phyloP scores from a whole-genome alignment of 2,329 filamentous ascomycete genomes.

The Aspergillus glaucus region DNA sequence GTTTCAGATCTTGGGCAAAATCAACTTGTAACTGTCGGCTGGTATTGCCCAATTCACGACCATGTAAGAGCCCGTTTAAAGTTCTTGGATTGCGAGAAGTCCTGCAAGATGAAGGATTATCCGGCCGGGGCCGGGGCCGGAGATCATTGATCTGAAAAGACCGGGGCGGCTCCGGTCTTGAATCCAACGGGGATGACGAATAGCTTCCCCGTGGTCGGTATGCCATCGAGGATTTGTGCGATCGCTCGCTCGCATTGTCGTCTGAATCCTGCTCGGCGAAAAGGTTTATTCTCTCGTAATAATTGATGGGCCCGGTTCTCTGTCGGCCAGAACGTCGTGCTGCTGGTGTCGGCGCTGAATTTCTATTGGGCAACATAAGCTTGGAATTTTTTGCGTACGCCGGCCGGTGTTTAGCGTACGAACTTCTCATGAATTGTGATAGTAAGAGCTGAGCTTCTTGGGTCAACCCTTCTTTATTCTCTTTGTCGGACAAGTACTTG shows the following conservation, averaged over 20 bases:
- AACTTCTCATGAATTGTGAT: constrained; percentile 18
- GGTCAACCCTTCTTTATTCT: not conserved
- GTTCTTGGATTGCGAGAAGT: not conserved
- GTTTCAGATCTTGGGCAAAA: constrained; percentile 36
- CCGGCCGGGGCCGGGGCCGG: not conserved
- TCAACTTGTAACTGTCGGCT: constrained; percentile 14
- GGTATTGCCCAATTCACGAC: constrained; percentile 23
- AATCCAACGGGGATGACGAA: not conserved
- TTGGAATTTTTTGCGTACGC: not conserved
- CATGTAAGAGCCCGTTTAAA: constrained; percentile 18
- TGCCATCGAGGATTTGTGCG: not conserved
- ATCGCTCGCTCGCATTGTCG: constrained; percentile 1
- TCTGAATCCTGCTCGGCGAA: constrained; percentile 8
- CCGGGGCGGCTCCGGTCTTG: not conserved
- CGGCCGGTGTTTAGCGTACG: constrained; percentile 2
- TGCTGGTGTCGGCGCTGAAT: not conserved
- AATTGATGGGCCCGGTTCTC: constrained; percentile 24
- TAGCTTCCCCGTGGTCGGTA: not conserved
- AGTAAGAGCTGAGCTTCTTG: constrained; percentile 19
- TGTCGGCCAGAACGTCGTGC: constrained; percentile 23
- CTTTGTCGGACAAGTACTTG: not conserved
- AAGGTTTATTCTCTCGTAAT: constrained; percentile 20
- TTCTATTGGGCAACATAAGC: not conserved
- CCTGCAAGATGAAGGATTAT: not conserved
- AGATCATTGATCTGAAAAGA: not conserved